Evolutionary conservation across 352 stramenopile species (phyloP).

Genomic region (Phytopythium sindhum): DNA sequence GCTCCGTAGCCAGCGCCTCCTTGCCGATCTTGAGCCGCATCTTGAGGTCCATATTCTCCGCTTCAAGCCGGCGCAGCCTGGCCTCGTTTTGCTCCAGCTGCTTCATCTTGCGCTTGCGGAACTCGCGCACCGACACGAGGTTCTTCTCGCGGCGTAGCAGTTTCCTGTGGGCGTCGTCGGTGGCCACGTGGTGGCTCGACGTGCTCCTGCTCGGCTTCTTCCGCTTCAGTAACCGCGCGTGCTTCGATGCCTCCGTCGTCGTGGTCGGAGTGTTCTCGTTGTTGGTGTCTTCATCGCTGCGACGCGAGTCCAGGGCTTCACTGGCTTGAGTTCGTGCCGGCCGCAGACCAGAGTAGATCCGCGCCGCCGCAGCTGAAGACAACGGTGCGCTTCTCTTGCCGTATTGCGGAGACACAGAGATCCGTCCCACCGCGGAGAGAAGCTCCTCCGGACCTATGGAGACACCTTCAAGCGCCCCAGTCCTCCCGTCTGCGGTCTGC

Average conservation of each 20-base stretch:
- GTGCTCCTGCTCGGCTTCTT: conserved; percentile 3
- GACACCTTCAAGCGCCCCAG: conserved; percentile 33
- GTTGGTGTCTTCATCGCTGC: background rate
- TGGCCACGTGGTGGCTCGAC: background rate
- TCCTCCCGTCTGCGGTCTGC: conserved; percentile 12
- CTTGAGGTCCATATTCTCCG: conserved; percentile 77
- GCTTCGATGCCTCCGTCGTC: background rate
- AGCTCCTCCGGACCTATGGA: conserved; percentile 17
- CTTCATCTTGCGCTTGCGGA: conserved; percentile 75
- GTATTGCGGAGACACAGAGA: background rate
- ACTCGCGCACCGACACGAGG: conserved; percentile 67
- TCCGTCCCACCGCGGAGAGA: background rate
- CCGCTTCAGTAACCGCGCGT: conserved; percentile 1
- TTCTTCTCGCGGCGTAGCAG: conserved; percentile 71
- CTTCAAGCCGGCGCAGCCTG: conserved; percentile 55
- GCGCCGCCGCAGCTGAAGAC: conserved; percentile 4
- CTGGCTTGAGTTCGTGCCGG: background rate
- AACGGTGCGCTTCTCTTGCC: background rate
- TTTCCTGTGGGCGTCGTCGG: conserved; percentile 40
- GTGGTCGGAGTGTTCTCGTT: background rate
- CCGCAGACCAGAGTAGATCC: conserved; percentile 20
- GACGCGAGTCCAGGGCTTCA: too few relatives aligned
- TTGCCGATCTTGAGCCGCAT: conserved; percentile 83
- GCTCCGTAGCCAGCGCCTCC: conserved; percentile 66
- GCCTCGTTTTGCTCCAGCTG: conserved; percentile 69